Evolutionary conservation across 805 yeast genomes (phyloP), one percentile per base, ranked within the genome.

Genomic region (Hanseniaspora occidentalis): DNA sequence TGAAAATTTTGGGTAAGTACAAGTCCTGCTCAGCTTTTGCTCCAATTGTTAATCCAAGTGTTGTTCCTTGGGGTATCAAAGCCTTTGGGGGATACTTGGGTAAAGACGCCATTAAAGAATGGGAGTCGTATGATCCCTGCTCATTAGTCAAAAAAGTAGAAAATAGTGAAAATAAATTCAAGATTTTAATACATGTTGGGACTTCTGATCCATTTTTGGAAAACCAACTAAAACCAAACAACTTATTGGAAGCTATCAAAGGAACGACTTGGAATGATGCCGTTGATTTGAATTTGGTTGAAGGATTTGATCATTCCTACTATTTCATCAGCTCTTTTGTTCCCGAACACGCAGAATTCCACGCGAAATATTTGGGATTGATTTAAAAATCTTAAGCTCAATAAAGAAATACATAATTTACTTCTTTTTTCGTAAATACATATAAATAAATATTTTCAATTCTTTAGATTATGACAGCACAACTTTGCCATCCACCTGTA

Each of bases 241-340:
- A 74, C 49, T 68, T 92, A 10, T 69, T 70, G 7, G 72, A 68
- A 37, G 71, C 75, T 2, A 69, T 79, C 5, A 66, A 74, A 49
- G 72, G 70, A 23, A 64, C 82, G 1, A 58, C 61, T 6, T 79
- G 79, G 60, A 71, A 71, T 43, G 82, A 76, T 4, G 67, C 73
- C 41, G 69, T 89, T 43, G 65, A 72, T 23, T 58, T 82, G 37
- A 63, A 74, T 22, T 51, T 75, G 26, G 94, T 73, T 16, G 86
- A 82, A 1, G 95, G 88, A 3, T 89, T 77, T 54, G 96, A 92
- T 54, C 98, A 89, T 57, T 79, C 88, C 37, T 89, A 88, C 66
- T 92, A 73, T 61, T 89, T 86, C 58, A 71, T 89, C 42, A 71
- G 88, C 39, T 62, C 84, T 0, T 88, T 86, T 60, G 80, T 80